These are phyloP conservation scores for Thermomyces lanuginosus DNA, from an alignment of 2,329 filamentous ascomycete species.

Conservation along the genomic window DNA sequence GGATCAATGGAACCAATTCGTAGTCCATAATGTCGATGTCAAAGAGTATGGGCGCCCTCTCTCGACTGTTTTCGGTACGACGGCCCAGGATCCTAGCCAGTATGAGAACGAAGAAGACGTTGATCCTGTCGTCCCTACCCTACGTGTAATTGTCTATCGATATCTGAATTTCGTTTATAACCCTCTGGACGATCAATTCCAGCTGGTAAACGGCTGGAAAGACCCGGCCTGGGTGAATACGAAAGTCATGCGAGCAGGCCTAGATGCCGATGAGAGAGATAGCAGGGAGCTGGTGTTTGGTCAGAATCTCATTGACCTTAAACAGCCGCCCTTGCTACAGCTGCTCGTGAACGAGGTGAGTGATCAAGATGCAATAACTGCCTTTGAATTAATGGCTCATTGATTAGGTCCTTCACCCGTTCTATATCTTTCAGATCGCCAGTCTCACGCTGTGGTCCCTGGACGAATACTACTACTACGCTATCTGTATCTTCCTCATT, in stretches of 20 bases:
- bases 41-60: conserved; percentile 45
- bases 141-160: conserved; percentile 75
- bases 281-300: conserved; percentile 76
- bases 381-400: conserved; percentile 6
- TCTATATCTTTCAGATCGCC: conserved; percentile 95
- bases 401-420: conserved; percentile 71
- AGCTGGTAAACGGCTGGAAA: conserved; percentile 80
- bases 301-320: conserved; percentile 77
- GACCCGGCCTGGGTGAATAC: conserved; percentile 78
- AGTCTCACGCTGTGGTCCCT: conserved; percentile 89
- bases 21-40: conserved; percentile 51
- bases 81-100: conserved; percentile 41
- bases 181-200: conserved; percentile 73
- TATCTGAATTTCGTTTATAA: conserved; percentile 91
- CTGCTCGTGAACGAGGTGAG: conserved; percentile 73
- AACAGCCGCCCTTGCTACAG: conserved; percentile 69
- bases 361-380: conserved; percentile 2
- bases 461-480: conserved; percentile 97
- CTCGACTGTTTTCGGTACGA: conserved; percentile 40
- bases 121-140: conserved; percentile 57
- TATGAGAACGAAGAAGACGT: conserved; percentile 52
- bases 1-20: conserved; percentile 93
- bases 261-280: conserved; percentile 78
- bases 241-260: conserved; percentile 54
- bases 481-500: conserved; percentile 83